phyloP scores from a whole-genome alignment of 306 rosid species.

The Cucurbita pepo region DNA sequence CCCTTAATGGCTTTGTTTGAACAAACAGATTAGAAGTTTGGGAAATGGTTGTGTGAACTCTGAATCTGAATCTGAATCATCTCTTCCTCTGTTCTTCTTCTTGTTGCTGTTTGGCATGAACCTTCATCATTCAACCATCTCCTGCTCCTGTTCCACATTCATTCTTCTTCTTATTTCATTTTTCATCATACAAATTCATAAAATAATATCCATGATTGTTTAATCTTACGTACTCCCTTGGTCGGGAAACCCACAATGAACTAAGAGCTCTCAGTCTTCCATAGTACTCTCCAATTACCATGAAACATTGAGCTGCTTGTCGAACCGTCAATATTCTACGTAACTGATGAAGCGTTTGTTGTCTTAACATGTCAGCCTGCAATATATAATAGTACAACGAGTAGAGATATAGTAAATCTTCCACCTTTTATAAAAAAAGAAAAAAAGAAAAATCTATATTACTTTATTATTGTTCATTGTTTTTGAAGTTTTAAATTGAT shows the following conservation, averaged over 20 bases:
- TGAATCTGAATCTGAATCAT: conserved; percentile 19
- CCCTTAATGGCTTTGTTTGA: no score
- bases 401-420: no score
- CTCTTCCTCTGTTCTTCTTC: no score
- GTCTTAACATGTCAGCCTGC: conserved; percentile 86
- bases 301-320: conserved; percentile 65
- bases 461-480: no score
- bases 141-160: conserved; percentile 20
- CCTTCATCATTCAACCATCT: conserved; percentile 36
- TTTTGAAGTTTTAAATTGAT: no score
- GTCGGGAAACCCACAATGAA: conserved; percentile 83
- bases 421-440: no score
- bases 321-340: conserved; percentile 53
- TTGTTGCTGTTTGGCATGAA: conserved; percentile 57
- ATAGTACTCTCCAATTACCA: conserved; percentile 77
- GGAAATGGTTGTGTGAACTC: conserved; percentile 35
- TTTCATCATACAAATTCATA: not conserved
- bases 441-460: no score
- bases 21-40: conserved; percentile 21
- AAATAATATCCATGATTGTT: no score
- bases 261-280: conserved; percentile 77
- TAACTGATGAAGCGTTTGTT: conserved; percentile 72
- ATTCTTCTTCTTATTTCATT: not conserved
- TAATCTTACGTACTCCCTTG: conserved; percentile 41
- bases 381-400: no score